phyloP scores from a whole-genome alignment of 139 green algal genomes.

The Spirogloea muscicola region DNA sequence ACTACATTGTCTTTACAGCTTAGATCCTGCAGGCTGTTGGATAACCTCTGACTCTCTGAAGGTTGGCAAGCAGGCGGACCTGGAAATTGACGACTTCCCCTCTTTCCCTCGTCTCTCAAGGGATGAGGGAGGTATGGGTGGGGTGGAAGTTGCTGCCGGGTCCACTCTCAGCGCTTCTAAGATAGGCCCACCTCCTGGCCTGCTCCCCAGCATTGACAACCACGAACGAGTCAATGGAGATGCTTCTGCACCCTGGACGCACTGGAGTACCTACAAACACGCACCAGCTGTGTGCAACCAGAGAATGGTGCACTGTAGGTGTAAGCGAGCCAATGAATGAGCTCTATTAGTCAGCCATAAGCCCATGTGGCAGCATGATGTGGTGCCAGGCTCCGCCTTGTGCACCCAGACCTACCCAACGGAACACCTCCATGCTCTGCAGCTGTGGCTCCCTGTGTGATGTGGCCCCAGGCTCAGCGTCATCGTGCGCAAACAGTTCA shows the following conservation, averaged over 20 bases:
- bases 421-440: neutral
- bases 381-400: neutral
- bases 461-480: too few relatives aligned
- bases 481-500: too few relatives aligned
- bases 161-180: slow-evolving; percentile 12
- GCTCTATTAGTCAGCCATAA: neutral
- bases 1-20: too few relatives aligned
- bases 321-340: neutral
- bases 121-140: neutral
- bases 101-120: neutral
- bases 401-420: neutral
- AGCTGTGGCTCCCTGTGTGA: neutral
- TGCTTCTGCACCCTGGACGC: neutral
- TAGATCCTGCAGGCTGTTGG: too few relatives aligned
- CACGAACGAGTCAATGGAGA: neutral
- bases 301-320: neutral
- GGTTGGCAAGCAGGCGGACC: too few relatives aligned
- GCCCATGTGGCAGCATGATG: neutral
- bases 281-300: neutral
- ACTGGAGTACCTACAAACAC: neutral
- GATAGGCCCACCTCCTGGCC: neutral
- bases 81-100: too few relatives aligned
- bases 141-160: neutral
- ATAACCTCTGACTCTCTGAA: too few relatives aligned
- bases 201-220: neutral